Conservation (phyloP, 2,329 filamentous ascomycete genomes). For the Claviceps sorghi region DNA sequence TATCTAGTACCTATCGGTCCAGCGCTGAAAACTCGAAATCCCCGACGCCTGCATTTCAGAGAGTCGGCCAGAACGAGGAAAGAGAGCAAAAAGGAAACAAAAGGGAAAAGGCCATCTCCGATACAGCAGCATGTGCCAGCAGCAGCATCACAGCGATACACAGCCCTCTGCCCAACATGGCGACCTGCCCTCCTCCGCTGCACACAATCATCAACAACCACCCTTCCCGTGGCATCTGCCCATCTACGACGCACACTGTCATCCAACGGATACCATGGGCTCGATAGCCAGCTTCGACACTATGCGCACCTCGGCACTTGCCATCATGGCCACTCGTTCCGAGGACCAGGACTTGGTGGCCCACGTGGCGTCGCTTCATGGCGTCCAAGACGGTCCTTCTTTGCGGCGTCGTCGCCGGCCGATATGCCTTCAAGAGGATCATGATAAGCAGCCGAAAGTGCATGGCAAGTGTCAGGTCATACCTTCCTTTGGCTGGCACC, state of each 20-base stretch:
- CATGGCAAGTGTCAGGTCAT: constrained; percentile 22
- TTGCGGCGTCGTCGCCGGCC: background rate
- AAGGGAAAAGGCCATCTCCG: background rate
- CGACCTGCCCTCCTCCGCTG: background rate
- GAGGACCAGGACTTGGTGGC: constrained; percentile 64
- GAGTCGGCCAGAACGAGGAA: background rate
- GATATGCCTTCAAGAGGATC: background rate
- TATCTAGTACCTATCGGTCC: background rate
- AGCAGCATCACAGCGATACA: background rate
- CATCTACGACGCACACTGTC: constrained; percentile 68
- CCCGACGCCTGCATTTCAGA: background rate
- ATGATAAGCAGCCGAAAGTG: background rate
- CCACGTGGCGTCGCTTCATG: constrained; percentile 42
- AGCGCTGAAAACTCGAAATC: background rate
- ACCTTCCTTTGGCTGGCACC: constrained; percentile 76
- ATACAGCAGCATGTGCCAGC: constrained; percentile 2
- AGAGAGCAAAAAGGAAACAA: background rate
- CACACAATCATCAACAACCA: background rate
- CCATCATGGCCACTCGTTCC: constrained; percentile 62
- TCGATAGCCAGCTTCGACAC: constrained; percentile 39
- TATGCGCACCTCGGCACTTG: constrained; percentile 54
- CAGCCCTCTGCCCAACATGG: background rate
- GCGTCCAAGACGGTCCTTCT: constrained; percentile 19
- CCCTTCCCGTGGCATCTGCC: constrained; percentile 55
- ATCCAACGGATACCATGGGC: constrained; percentile 65